Conservation (phyloP, 108 stramenopile species). For the Skeletonema potamos region DNA sequence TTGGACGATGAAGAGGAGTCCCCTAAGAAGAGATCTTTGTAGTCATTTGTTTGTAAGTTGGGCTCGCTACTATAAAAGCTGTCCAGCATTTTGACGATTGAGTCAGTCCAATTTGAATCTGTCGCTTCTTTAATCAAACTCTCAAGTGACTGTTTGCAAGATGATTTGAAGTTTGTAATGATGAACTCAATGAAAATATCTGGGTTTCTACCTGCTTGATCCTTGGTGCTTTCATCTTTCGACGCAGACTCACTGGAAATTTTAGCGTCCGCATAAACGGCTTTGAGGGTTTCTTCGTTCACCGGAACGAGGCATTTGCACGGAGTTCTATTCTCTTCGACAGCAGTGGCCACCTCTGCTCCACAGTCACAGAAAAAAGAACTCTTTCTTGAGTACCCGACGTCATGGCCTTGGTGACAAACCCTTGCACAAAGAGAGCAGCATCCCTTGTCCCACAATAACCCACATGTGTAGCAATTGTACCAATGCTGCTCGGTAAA, state of each 20-base stretch:
- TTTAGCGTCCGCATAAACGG: constrained; percentile 24
- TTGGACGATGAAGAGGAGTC: background rate
- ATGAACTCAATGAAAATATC: constrained; percentile 18
- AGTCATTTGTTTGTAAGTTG: background rate
- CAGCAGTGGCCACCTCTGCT: constrained; percentile 53
- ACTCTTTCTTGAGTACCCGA: constrained; percentile 73
- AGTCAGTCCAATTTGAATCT: constrained; percentile 31
- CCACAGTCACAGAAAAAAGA: constrained; percentile 93
- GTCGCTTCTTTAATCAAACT: constrained; percentile 25
- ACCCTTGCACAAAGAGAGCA: constrained; percentile 77
- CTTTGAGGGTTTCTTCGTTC: constrained; percentile 22
- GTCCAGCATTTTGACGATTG: constrained; percentile 29
- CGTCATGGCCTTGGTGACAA: constrained; percentile 86
- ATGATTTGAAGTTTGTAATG: constrained; percentile 13
- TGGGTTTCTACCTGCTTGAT: background rate
- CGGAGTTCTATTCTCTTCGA: constrained; percentile 41
- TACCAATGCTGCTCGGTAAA: constrained; percentile 90
- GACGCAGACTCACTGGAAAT: background rate
- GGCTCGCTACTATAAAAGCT: background rate
- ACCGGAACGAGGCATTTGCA: constrained; percentile 73
- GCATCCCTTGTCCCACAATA: constrained; percentile 85
- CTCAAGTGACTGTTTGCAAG: constrained; percentile 25
- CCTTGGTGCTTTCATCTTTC: background rate
- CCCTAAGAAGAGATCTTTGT: background rate
- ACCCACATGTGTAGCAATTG: constrained; percentile 78